Conservation (phyloP, 1,284 basidiomycete species). For the Gastroboletus turbinatus region DNA sequence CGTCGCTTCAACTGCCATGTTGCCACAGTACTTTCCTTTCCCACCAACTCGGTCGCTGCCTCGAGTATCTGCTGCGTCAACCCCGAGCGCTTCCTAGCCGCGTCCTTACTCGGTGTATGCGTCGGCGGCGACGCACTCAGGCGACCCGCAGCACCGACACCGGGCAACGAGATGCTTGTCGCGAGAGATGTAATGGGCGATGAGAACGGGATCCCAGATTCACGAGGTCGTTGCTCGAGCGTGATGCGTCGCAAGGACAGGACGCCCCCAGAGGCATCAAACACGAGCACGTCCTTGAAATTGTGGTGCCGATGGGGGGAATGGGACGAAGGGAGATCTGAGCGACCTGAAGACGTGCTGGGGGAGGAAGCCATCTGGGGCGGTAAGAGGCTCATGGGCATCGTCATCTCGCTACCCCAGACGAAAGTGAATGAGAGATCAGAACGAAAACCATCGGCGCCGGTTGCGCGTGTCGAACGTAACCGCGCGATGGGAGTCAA, state of each 20-base stretch:
- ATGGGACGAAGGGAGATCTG: conserved; percentile 39
- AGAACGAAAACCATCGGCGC: conserved; percentile 35
- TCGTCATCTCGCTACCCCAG: conserved; percentile 32
- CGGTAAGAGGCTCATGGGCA: conserved; percentile 44
- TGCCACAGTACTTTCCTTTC: conserved; percentile 55
- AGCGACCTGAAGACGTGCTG: conserved; percentile 34
- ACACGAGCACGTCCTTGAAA: conserved; percentile 63
- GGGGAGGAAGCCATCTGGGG: conserved; percentile 32
- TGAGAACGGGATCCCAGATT: conserved; percentile 31
- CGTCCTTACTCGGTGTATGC: conserved; percentile 4
- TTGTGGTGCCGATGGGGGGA: conserved; percentile 40
- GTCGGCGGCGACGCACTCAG: conserved; percentile 26
- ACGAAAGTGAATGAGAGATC: conserved; percentile 61
- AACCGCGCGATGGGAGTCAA: conserved; percentile 60
- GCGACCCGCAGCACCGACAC: conserved; percentile 37
- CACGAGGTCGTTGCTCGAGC: conserved; percentile 40
- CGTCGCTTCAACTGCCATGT: conserved; percentile 65
- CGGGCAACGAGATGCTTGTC: conserved; percentile 47
- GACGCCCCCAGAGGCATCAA: conserved; percentile 58
- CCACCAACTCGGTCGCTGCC: conserved; percentile 39
- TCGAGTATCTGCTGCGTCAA: conserved; percentile 43
- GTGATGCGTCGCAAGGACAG: conserved; percentile 56
- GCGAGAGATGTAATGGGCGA: conserved; percentile 38
- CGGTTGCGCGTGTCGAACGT: conserved; percentile 37
- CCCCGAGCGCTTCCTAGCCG: conserved; percentile 31